Evolutionary conservation across 495 filamentous ascomycete genomes (phyloP).

Genomic region (Lepidopterella palustris): DNA sequence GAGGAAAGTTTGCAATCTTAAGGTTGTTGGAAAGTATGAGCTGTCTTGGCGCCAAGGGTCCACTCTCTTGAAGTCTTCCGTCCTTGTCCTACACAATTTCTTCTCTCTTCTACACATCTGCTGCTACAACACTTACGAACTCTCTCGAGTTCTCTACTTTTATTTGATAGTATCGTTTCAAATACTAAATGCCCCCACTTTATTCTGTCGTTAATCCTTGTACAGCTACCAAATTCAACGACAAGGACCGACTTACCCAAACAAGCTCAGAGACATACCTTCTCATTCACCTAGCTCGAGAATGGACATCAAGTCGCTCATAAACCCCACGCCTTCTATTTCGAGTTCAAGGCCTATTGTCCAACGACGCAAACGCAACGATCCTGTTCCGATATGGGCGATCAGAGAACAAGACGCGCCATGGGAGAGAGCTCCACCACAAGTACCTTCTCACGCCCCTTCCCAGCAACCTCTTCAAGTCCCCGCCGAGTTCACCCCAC

Average conservation of each 20-base stretch:
- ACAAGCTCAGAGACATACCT: background rate
- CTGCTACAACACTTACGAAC: too few relatives aligned
- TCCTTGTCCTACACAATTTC: too few relatives aligned
- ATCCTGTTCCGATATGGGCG: background rate
- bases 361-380: background rate
- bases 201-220: too few relatives aligned
- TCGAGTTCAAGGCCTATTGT: background rate
- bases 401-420: background rate
- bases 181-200: too few relatives aligned
- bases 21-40: too few relatives aligned
- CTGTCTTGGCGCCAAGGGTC: too few relatives aligned
- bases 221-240: too few relatives aligned
- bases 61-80: too few relatives aligned
- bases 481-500: background rate
- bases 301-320: constrained; percentile 2
- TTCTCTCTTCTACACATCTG: too few relatives aligned
- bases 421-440: background rate
- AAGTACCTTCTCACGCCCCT: background rate
- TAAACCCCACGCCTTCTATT: background rate
- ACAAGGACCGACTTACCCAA: too few relatives aligned
- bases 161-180: background rate
- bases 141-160: too few relatives aligned
- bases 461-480: background rate
- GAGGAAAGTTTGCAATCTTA: too few relatives aligned
- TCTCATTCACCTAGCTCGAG: background rate